Evolutionary conservation across 1,284 basidiomycete species (phyloP), one percentile per base, ranked within the genome.

Genomic region (Tilletia walkeri): DNA sequence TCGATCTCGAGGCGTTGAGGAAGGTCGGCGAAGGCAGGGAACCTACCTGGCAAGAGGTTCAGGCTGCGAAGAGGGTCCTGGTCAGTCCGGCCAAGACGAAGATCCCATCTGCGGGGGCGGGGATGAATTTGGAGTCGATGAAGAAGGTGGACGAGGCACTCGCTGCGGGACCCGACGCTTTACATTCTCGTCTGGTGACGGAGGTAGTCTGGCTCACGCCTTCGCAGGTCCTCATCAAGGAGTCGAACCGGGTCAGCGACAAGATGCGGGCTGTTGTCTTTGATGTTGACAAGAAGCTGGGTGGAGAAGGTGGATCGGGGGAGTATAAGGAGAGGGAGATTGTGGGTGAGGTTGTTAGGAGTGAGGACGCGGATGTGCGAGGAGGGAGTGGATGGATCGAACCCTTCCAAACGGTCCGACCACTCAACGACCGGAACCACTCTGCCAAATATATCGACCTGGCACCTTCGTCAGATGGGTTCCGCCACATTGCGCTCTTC

Each of bases 201-300:
- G 92, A 96, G 80, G 89, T 98, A 3, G 88, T 89, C 2, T 98
- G 95, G 95, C 88, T 95, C 2, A 90, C 88, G 34, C 87, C 90
- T 72, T 85, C 87, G 36, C 88, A 88, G n/a, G 85, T 98, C 67
- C 85, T 98, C 3, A 82, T 98, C 56, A 93, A 92, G 80, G 93
- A 96, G 82, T 90, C 93, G 36, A 93, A 93, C 75, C 70, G 80
- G 9, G 69, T 68, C 54, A 80, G 79, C 70, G 78, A 80, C 59
- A 71, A 74, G 30, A 75, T 74, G 72, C 72, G 80, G 10, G 9
- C 76, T 12, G 68, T 81, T 34, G 67, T 72, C 16, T 80, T 79
- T 50, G 75, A 78, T 50, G 67, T 77, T 14, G 49, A 7, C 41
- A 45, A 7, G 41, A 67, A 30, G 18, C 12, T 36, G 12, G 59